Evolutionary conservation across 2,329 filamentous ascomycete genomes (phyloP).

Genomic region (Stemphylium vesicarium): DNA sequence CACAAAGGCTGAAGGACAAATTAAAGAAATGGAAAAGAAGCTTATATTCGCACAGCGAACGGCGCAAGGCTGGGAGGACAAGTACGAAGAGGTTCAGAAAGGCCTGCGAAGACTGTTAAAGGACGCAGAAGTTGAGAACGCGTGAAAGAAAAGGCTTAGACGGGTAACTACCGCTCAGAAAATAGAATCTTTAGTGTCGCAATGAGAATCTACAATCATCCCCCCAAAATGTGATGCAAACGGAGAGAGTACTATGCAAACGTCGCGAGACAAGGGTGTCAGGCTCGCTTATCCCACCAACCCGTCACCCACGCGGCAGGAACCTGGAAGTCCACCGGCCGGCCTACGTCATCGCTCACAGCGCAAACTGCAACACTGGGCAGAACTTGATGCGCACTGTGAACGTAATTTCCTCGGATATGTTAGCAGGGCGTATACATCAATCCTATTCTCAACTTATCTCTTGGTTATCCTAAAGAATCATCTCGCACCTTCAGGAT

Average conservation of each 20-base stretch:
- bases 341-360: slow-evolving; percentile 15
- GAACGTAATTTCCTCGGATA: not conserved
- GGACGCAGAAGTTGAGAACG: no score
- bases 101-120: not conserved
- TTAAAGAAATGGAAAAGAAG: not conserved
- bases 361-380: not conserved
- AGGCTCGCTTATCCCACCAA: slow-evolving; percentile 7
- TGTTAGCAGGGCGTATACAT: not conserved
- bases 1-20: not conserved
- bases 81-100: not conserved
- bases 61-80: not conserved
- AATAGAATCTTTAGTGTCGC: no score
- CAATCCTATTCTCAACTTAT: not conserved
- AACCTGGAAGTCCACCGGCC: slow-evolving; percentile 9
- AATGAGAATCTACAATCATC: no score
- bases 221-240: no score
- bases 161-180: no score
- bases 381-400: not conserved
- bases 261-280: not conserved
- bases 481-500: slow-evolving; percentile 19
- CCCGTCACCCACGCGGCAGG: not conserved
- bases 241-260: no score
- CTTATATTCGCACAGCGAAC: not conserved
- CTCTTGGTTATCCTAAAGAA: not conserved
- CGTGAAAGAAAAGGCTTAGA: no score